A percentile compares a stretch with the other conserved stretches of the same genome.
Evolutionary conservation across 1,284 basidiomycete genomes (phyloP).

Genomic region (Microbotryomycetes sp.): DNA sequence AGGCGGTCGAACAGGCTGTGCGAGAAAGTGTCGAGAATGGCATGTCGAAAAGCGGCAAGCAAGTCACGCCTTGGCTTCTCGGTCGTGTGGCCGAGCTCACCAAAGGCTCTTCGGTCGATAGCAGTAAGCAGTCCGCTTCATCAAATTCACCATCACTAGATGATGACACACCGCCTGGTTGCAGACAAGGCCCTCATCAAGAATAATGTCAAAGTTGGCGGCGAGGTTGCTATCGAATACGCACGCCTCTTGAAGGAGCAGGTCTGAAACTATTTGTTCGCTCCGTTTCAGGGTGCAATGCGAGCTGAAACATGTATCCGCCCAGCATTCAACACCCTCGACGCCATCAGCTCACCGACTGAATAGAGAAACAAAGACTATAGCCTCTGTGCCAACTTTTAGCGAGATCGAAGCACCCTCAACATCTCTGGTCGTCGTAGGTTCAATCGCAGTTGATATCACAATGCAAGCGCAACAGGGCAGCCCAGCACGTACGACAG

Average conservation of each 20-base stretch:
- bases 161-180: neutral
- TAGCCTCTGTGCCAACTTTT: too few species aligned
- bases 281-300: neutral
- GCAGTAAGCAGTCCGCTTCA: conserved; percentile 50
- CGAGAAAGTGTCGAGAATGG: conserved; percentile 75
- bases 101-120: conserved; percentile 61
- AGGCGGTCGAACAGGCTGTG: conserved; percentile 77
- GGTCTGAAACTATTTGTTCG: conserved; percentile 8
- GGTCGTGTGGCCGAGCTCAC: conserved; percentile 77
- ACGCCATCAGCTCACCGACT: neutral
- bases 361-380: too few species aligned
- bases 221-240: conserved; percentile 74
- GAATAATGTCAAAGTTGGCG: conserved; percentile 84
- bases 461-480: conserved; percentile 49
- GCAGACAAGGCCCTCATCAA: conserved; percentile 80
- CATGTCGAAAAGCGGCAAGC: conserved; percentile 74
- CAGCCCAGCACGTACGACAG: conserved; percentile 58
- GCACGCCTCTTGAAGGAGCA: conserved; percentile 49
- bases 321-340: neutral
- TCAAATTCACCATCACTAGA: neutral
- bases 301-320: neutral
- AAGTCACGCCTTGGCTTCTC: conserved; percentile 92
- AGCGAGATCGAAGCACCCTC: too few species aligned
- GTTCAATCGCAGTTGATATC: conserved; percentile 80
- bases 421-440: conserved; percentile 53